Conservation (phyloP, 371 early-diverging fungal species). For the Blakeslea trispora region DNA sequence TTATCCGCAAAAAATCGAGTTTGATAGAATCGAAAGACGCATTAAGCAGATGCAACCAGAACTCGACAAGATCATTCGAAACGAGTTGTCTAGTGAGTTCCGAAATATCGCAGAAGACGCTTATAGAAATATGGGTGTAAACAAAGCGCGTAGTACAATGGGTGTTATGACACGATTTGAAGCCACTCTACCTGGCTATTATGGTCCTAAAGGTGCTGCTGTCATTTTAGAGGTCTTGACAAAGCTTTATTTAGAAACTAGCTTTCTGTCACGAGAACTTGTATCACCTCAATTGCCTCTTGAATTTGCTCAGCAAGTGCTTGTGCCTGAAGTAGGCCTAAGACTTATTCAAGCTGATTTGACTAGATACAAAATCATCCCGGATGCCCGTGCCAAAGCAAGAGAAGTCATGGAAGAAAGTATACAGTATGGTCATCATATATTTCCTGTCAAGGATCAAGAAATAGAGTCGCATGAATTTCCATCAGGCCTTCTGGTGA, state of each 20-base stretch:
- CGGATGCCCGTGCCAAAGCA: slow-evolving; percentile 11
- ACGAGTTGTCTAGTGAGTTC: slow-evolving; percentile 33
- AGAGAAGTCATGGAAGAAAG: slow-evolving; percentile 29
- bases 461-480: not conserved
- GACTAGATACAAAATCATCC: not conserved
- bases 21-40: slow-evolving; percentile 33
- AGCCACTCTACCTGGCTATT: slow-evolving; percentile 56
- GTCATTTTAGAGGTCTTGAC: slow-evolving; percentile 39
- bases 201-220: slow-evolving; percentile 52
- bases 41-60: slow-evolving; percentile 30
- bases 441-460: slow-evolving; percentile 21
- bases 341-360: slow-evolving; percentile 52
- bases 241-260: slow-evolving; percentile 31
- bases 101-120: slow-evolving; percentile 34
- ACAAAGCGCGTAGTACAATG: slow-evolving; percentile 51
- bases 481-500: not conserved
- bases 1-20: slow-evolving; percentile 50
- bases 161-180: slow-evolving; percentile 45
- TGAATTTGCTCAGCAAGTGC: slow-evolving; percentile 60
- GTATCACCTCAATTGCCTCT: slow-evolving; percentile 47
- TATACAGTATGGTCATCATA: slow-evolving; percentile 21
- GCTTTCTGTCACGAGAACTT: slow-evolving; percentile 29
- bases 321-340: slow-evolving; percentile 56
- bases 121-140: slow-evolving; percentile 43
- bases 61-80: slow-evolving; percentile 40